Base-by-base conservation (phyloP, 2,329 filamentous ascomycete species). In the Diaporthe ilicicola region DNA sequence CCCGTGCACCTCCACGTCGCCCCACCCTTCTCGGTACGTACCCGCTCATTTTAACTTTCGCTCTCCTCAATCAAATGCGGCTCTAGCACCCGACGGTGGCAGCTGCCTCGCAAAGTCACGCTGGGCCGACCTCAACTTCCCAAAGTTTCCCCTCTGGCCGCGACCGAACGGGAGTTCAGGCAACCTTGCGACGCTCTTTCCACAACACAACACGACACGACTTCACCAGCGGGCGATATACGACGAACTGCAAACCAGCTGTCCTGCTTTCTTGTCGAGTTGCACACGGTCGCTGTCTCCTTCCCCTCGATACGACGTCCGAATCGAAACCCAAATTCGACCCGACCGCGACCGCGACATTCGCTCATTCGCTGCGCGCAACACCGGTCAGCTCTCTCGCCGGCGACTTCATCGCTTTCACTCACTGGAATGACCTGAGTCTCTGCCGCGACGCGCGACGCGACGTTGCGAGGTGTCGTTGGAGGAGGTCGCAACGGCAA, bases 361-460 rank as follows among this genome's bases (percentile, higher is more conserved):
- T 24, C 39, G 19, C 67, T 48, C 32, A n/a, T 51, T 64, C 50
- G 22, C 51, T 29, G 50, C 29, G 50, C 51, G 51, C 22, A 6
- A 34, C 59, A 9, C 22, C 39, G 19, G 59, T 44, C 39, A 29
- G 22, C 24, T 61, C 17, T 29, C n/a, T 22, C 24, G 24, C 13
- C 55, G 15, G 39, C 55, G 17, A 29, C 24, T 19, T 1, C 24
- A 44, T 37, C n/a, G 37, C 22, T 32, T 3, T 9, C 17, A 44
- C 48, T 53, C 29, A 70, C 48, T 67, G 71, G 66, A 62, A 72
- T 72, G 71, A 70, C 46, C 68, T 72, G 68, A 72, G 46, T 55
- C 46, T 59, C 34, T 56, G 55, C 54, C 55, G 24, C 51, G 27
- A 50, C 68, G 53, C 61, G 39, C 61, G 68, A 69, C 71, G 71